Base-by-base conservation (phyloP, 495 filamentous ascomycete genomes). In the Aspergillus heteromorphus region DNA sequence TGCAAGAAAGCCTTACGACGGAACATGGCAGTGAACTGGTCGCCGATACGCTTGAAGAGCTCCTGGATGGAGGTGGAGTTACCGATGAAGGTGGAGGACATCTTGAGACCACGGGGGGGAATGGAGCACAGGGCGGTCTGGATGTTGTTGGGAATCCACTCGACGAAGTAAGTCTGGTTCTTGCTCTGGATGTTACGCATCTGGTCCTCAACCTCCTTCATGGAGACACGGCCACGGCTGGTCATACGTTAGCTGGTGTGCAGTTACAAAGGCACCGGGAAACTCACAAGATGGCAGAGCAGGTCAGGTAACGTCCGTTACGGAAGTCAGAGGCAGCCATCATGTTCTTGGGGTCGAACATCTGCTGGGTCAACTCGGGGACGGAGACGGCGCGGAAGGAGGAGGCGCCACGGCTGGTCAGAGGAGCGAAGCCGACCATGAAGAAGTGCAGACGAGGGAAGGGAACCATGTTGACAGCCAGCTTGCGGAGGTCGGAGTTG, bases 311-410 rank as follows among this genome's bases (percentile, higher is more conserved):
- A 61, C 93, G 95, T 67, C 93, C 93, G 73, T 99, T 99, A 65
- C 93, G 87, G 88, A 99, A 99, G 80, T 99, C 93, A 50, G 91
- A 93, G 53, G 93, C 93, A 76, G 93, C 93, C 93, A 99, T 99
- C 93, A 99, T 99, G 85, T 99, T 99, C 89, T 99, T 99, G 68
- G 93, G 93, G 81, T 99, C 93, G 82, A 90, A 99, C 91, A 99
- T 99, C 77, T 99, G 93, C 82, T 99, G 93, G 69, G 93, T 99
- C 75, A 99, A 83, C 83, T 99, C 93, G 30, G 95, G 93, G 56
- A 99, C 93, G 69, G 85, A 89, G 73, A 99, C 87, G 59, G 95
- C 91, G 71, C 93, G 95, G 93, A 97, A 99, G 57, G 86, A 87
- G 83, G 91, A 70, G 65, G 92, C 84, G 67, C 92, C 91, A 74